Evolutionary conservation across 1,139 yeast genomes (phyloP), one percentile per base, ranked within the genome.

Genomic region (Lodderomyces metapsilosis): DNA sequence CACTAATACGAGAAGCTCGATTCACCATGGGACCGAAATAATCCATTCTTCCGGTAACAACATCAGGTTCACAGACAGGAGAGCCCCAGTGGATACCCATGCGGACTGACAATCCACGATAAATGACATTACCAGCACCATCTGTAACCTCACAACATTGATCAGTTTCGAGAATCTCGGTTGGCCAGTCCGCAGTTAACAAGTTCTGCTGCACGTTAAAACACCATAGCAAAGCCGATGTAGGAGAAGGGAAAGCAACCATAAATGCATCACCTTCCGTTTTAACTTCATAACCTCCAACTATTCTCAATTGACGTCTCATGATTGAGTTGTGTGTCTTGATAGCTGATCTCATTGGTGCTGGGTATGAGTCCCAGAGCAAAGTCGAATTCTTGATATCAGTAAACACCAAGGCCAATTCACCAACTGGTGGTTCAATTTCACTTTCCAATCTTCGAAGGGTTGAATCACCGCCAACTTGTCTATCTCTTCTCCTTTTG

Each of bases 231-330:
- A 94, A 68, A 0, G 98, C 98, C 17, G 94, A 76, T 0, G 94
- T 80, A 0, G 96, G 94, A 0, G 96, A 84, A 1, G 97, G 96
- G 63, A 92, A 92, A 5, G 97, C 88, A n/a, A 92, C 98, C 88
- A 92, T 91, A 54, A 92, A 92, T 0, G 98, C 96, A 69, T 92
- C 99, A 56, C 99, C 99, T 80, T 94, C 99, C 1, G 98, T 94
- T 62, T 92, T 92, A 25, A 92, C 98, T 62, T 92, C 99, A 58
- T 92, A 92, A 2, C 98, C 98, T 34, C 98, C 97, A 54, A 88
- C 88, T 38, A 91, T 84, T 51, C 97, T 78, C 50, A 92, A 68
- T 54, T 88, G 95, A 40, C 98, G 80, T 58, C 99, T 80, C 98
- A 94, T 92, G 25, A 92, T 80, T 18, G 87, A 80, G 59, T 92